Conservation (phyloP, 2,329 filamentous ascomycete species). For the Dothideomycetes sp. region DNA sequence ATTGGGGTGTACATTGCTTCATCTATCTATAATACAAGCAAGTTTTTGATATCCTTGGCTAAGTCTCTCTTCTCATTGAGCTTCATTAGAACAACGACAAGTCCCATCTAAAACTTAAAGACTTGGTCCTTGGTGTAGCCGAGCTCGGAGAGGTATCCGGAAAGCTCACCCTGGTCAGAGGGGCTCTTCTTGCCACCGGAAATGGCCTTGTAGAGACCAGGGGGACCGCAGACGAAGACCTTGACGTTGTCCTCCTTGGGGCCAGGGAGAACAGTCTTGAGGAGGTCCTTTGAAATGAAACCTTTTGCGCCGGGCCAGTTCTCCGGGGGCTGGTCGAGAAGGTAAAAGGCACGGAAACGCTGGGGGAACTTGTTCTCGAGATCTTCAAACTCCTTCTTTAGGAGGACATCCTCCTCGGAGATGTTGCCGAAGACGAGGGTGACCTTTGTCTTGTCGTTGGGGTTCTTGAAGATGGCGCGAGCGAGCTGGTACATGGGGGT, state of each 20-base stretch:
- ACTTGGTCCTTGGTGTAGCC: constrained; percentile 84
- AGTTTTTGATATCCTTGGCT: too few relatives aligned
- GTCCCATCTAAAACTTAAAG: constrained; percentile 79
- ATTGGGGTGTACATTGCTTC: too few relatives aligned
- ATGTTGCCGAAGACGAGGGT: constrained; percentile 92
- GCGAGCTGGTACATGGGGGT: constrained; percentile 96
- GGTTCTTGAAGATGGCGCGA: constrained; percentile 89
- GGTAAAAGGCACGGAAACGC: constrained; percentile 91
- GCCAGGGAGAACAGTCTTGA: constrained; percentile 91
- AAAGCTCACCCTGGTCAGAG: constrained; percentile 86
- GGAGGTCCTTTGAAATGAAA: constrained; percentile 75
- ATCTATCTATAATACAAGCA: background rate
- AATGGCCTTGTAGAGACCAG: constrained; percentile 85
- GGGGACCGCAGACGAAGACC: constrained; percentile 91
- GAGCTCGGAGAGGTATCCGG: constrained; percentile 70
- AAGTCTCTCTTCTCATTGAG: too few relatives aligned
- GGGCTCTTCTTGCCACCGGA: constrained; percentile 84
- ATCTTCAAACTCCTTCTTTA: constrained; percentile 73
- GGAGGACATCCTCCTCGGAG: constrained; percentile 76
- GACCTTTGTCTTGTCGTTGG: constrained; percentile 93
- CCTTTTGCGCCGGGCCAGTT: constrained; percentile 62
- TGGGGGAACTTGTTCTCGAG: constrained; percentile 93
- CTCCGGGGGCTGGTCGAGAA: constrained; percentile 74
- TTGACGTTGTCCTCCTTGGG: constrained; percentile 89
- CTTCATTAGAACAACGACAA: too few relatives aligned